phyloP scores from a whole-genome alignment of 2,329 filamentous ascomycete species.

The Penicillium sp. region DNA sequence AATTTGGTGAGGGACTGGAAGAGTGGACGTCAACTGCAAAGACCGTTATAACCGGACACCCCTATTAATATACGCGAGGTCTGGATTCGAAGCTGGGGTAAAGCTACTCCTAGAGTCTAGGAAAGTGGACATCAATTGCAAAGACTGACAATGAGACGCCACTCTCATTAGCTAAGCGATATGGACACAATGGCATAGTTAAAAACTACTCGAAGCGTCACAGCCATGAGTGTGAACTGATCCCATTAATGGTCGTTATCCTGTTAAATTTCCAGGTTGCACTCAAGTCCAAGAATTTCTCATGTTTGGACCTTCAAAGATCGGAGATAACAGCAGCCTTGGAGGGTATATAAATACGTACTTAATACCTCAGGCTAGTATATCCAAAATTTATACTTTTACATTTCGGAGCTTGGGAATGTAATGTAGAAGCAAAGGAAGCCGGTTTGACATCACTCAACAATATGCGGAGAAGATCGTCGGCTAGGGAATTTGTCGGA shows the following conservation, averaged over 20 bases:
- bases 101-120: background rate
- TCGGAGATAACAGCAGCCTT: too few relatives aligned
- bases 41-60: background rate
- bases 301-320: too few relatives aligned
- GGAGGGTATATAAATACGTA: too few relatives aligned
- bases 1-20: too few relatives aligned
- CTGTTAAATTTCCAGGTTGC: background rate
- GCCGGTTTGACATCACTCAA: background rate
- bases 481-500: slow-evolving; percentile 2
- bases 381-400: too few relatives aligned
- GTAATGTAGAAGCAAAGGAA: background rate
- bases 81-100: background rate
- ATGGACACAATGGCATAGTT: background rate
- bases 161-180: background rate
- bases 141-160: background rate
- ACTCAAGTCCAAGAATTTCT: too few relatives aligned
- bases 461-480: background rate
- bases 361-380: too few relatives aligned
- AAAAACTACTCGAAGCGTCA: too few relatives aligned
- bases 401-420: too few relatives aligned
- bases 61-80: background rate
- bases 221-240: background rate
- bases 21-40: background rate
- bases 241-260: background rate
- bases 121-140: background rate